Percentiles rank a stretch among this genome's conserved stretches.
Evolutionary conservation across 352 stramenopile species (phyloP).

Genomic region (Aphanomyces euteiches): DNA sequence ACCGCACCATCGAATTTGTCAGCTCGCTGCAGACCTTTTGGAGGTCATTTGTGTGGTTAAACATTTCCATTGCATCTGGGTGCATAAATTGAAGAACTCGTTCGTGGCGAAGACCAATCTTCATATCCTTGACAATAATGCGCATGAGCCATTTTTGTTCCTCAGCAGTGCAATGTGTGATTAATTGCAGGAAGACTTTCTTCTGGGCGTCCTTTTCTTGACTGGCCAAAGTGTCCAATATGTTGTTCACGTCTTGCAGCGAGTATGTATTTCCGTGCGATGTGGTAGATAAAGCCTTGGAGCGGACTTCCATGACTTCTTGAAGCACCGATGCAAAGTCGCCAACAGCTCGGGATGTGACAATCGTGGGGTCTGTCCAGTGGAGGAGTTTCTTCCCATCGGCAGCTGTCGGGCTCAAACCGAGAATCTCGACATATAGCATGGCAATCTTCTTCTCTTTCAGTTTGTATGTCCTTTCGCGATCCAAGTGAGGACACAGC

Average conservation of each 20-base stretch:
- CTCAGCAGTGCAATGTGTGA: conserved; percentile 63
- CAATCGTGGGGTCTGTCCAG: conserved; percentile 78
- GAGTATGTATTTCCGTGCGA: conserved; percentile 34
- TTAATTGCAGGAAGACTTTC: conserved; percentile 64
- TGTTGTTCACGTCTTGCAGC: conserved; percentile 51
- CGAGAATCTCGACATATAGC: conserved; percentile 69
- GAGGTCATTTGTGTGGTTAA: conserved; percentile 83
- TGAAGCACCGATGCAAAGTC: conserved; percentile 77
- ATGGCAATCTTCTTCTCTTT: conserved; percentile 85
- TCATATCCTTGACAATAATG: conserved; percentile 82
- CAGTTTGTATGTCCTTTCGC: conserved; percentile 81
- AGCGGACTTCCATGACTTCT: conserved; percentile 68
- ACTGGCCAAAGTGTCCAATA: conserved; percentile 54
- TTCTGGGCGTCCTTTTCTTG: conserved; percentile 48
- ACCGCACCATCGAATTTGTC: conserved; percentile 72
- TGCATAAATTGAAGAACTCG: conserved; percentile 76
- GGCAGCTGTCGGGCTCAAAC: conserved; percentile 53
- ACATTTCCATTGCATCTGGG: conserved; percentile 79
- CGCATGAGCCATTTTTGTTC: conserved; percentile 85
- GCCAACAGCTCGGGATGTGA: conserved; percentile 72
- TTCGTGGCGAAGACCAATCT: conserved; percentile 79
- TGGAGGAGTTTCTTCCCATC: conserved; percentile 77
- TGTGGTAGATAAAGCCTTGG: conserved; percentile 34
- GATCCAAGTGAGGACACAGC: conserved; percentile 73
- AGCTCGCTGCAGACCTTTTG: conserved; percentile 55